Evolutionary conservation across 805 yeast genomes (phyloP).

Genomic region (Wickerhamomyces tratensis): DNA sequence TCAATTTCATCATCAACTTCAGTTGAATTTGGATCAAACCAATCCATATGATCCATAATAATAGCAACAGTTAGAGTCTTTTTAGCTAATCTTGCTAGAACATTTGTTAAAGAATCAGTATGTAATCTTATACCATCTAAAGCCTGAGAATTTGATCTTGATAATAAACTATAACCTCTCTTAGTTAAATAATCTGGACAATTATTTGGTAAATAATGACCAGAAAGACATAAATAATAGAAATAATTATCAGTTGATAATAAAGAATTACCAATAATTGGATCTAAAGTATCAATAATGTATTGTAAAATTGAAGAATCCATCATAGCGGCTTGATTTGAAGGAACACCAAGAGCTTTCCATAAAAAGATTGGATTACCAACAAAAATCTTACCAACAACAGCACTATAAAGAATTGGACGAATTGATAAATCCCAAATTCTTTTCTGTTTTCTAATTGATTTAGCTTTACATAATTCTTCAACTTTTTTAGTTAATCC

Average conservation of each 20-base stretch:
- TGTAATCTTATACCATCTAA: slow-evolving; percentile 66
- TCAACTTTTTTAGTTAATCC: slow-evolving; percentile 44
- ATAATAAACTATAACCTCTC: slow-evolving; percentile 43
- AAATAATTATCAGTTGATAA: slow-evolving; percentile 69
- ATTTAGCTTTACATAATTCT: slow-evolving; percentile 44
- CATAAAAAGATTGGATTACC: slow-evolving; percentile 83
- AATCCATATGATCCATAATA: slow-evolving; percentile 89
- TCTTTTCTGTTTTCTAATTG: slow-evolving; percentile 49
- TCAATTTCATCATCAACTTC: slow-evolving; percentile 61
- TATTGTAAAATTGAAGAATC: slow-evolving; percentile 62
- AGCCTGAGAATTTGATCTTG: slow-evolving; percentile 33
- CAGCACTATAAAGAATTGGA: slow-evolving; percentile 63
- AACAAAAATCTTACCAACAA: slow-evolving; percentile 55
- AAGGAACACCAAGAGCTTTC: slow-evolving; percentile 88
- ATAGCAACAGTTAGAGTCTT: slow-evolving; percentile 66
- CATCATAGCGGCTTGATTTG: slow-evolving; percentile 76
- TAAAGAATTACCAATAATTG: slow-evolving; percentile 53
- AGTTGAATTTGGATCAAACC: slow-evolving; percentile 62
- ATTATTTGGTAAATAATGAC: slow-evolving; percentile 47
- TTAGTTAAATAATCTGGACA: slow-evolving; percentile 71
- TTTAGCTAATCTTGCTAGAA: slow-evolving; percentile 52
- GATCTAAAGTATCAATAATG: slow-evolving; percentile 71
- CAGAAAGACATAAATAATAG: slow-evolving; percentile 60
- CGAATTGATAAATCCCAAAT: slow-evolving; percentile 57
- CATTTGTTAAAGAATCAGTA: slow-evolving; percentile 73